A percentile compares a stretch with the other conserved stretches of the same genome.
These are phyloP conservation scores for Cyclotella distinguenda DNA, from an alignment of 108 stramenopile genomes.

Conservation along the genomic window DNA sequence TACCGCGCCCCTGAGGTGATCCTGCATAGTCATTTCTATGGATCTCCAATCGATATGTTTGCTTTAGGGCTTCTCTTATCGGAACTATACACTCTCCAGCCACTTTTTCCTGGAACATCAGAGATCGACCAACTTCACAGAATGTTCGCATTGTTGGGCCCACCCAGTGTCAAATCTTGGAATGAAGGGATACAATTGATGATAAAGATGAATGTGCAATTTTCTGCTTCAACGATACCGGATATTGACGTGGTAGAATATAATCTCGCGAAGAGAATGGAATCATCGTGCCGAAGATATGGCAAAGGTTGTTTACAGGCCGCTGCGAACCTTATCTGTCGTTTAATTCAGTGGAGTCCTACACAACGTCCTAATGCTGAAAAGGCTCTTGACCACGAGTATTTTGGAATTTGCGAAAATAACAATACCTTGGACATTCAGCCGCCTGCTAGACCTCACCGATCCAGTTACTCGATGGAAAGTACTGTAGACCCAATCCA, in stretches of 20 bases:
- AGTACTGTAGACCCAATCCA: too few relatives aligned
- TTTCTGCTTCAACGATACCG: constrained; percentile 45
- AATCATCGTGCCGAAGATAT: neutral
- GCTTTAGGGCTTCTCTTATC: constrained; percentile 91
- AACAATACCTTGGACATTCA: too few relatives aligned
- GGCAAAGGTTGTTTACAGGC: neutral
- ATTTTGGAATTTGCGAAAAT: constrained; percentile 35
- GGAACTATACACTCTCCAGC: constrained; percentile 85
- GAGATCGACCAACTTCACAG: constrained; percentile 92
- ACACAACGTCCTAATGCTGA: constrained; percentile 62
- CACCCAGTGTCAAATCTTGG: constrained; percentile 59
- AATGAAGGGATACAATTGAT: constrained; percentile 32
- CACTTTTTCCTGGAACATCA: constrained; percentile 90
- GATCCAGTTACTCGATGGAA: too few relatives aligned
- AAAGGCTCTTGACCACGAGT: constrained; percentile 66
- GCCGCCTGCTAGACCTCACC: too few relatives aligned
- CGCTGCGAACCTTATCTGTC: constrained; percentile 12
- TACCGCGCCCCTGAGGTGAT: constrained; percentile 97
- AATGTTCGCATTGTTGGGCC: constrained; percentile 81
- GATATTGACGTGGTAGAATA: neutral
- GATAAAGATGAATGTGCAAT: constrained; percentile 44
- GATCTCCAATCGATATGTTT: constrained; percentile 90
- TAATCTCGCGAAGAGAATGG: constrained; percentile 1
- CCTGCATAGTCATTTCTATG: constrained; percentile 71
- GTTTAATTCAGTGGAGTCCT: constrained; percentile 65